Conservation (phyloP, 176 grass and related monocot species). For the Tillandsia leiboldiana region DNA sequence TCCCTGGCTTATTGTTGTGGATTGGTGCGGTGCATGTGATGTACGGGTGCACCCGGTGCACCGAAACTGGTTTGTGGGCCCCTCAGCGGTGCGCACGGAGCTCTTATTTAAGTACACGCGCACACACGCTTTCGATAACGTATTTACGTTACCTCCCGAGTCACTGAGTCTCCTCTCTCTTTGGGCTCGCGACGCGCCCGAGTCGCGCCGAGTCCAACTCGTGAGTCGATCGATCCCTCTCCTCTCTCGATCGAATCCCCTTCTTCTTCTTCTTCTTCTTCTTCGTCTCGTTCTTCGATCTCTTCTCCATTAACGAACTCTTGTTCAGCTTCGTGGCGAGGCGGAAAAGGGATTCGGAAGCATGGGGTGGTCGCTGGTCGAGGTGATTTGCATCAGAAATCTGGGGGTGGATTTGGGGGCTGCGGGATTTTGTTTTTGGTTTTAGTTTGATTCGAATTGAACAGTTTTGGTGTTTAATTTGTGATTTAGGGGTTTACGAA, state of each 20-base stretch:
- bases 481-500: constrained; percentile 77
- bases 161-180: too few relatives aligned
- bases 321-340: not conserved
- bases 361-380: constrained; percentile 31
- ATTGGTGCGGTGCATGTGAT: too few relatives aligned
- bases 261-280: too few relatives aligned
- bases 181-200: too few relatives aligned
- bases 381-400: constrained; percentile 17
- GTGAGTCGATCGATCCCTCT: not conserved
- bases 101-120: too few relatives aligned
- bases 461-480: not conserved
- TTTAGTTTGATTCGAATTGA: not conserved
- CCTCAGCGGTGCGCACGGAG: too few relatives aligned
- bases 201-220: not conserved
- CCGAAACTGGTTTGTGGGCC: too few relatives aligned
- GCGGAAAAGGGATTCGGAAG: constrained; percentile 2
- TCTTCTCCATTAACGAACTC: constrained; percentile 8
- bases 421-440: not conserved
- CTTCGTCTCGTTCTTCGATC: not conserved
- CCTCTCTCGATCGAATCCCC: too few relatives aligned
- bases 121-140: too few relatives aligned
- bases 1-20: too few relatives aligned
- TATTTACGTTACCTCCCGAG: too few relatives aligned
- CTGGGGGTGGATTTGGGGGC: not conserved
- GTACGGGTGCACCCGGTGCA: too few relatives aligned